Evolutionary conservation across 257 asterid genomes (phyloP), one percentile per base, ranked within the genome.

Genomic region (Leptodermis oblonga): DNA sequence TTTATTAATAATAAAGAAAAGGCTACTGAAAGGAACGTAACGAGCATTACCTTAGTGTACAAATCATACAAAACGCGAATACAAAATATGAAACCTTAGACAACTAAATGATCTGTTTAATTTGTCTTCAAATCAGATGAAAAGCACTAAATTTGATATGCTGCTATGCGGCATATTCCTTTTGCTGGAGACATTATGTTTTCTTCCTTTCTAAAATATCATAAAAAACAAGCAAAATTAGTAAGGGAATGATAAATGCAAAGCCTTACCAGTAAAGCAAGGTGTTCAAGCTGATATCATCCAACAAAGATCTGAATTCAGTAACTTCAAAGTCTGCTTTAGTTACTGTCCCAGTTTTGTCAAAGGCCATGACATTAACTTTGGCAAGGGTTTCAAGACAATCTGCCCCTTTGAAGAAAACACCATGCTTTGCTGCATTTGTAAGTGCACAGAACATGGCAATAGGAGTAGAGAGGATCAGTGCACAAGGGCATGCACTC

Each of bases 281-380:
- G 41, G 68, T 73, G 58, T 74, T 70, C 42, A 76, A 62, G 79
- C 75, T 62, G 74, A 86, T 43, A 52, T 83, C 87, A 52, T 86
- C 82, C 31, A 48, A 53, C 61, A 90, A 81, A 72, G 90, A 67
- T 64, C 58, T 80, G 76, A 92, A 85, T 81, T 92, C 92, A 0
- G 81, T 77, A 36, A 92, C 97, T 17, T 70, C 65, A 76, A 92
- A 92, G 71, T 92, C 97, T 68, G 93, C 98, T 64, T 82, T 74
- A 0, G 98, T 92, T 28, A 92, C 80, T 10, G 98, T 92, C 61
- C 98, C 98, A 0, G 98, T 92, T 76, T 92, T 92, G 78, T 92
- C 98, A 62, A 92, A 92, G 41, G 96, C 97, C 88, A 92, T 88
- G 77, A 82, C 69, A 77, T 84, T 90, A 6, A 90, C 74, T 70